phyloP scores from a whole-genome alignment of 179 eudicot genomes.

The Silene coronaria region DNA sequence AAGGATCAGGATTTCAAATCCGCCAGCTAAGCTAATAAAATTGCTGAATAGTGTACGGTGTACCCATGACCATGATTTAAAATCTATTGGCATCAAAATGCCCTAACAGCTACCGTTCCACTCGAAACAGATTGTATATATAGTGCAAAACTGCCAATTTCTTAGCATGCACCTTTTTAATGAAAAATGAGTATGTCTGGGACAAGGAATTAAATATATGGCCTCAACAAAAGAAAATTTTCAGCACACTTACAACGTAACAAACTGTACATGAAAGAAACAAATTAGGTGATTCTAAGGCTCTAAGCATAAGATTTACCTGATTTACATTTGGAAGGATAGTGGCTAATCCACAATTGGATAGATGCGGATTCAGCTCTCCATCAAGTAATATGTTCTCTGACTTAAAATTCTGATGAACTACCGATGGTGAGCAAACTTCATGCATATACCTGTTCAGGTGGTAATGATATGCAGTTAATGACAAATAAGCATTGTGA shows the following conservation, averaged over 20 bases:
- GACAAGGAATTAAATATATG: too few relatives aligned
- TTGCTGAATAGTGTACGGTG: too few relatives aligned
- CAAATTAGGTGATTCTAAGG: not conserved
- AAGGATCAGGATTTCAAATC: not conserved
- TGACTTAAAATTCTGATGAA: conserved; percentile 86
- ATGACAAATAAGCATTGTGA: not conserved
- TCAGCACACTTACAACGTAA: too few relatives aligned
- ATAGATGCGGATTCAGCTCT: conserved; percentile 88
- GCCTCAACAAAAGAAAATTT: too few relatives aligned
- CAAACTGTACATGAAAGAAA: not conserved
- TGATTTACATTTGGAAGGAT: conserved; percentile 72
- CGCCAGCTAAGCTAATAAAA: too few relatives aligned
- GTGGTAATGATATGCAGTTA: conserved; percentile 26
- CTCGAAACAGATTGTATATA: too few relatives aligned
- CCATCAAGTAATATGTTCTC: conserved; percentile 82
- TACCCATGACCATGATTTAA: too few relatives aligned
- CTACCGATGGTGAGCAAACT: conserved; percentile 87
- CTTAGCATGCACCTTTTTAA: too few relatives aligned
- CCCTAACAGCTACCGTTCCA: too few relatives aligned
- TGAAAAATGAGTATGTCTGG: too few relatives aligned
- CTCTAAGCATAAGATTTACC: conserved; percentile 44
- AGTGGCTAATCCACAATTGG: conserved; percentile 74
- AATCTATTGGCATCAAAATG: too few relatives aligned
- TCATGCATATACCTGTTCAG: conserved; percentile 83
- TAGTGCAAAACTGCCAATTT: too few relatives aligned